Evolutionary conservation across 306 rosid species (phyloP), one percentile per base, ranked within the genome.

Genomic region (Malus fusca): DNA sequence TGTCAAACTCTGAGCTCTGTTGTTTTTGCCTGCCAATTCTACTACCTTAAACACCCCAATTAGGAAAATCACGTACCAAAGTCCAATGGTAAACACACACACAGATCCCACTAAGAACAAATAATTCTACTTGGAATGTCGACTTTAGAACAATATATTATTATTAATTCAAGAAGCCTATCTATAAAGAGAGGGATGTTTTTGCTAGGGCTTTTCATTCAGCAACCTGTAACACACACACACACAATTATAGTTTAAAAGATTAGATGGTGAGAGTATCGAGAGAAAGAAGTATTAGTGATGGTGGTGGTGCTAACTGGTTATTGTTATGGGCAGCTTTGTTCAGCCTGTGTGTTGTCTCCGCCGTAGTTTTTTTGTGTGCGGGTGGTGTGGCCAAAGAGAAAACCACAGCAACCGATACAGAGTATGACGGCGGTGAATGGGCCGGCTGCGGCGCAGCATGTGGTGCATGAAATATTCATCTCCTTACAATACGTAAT

Each of bases 371-470:
- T n/a, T 90, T 87, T 82, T 87, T 90, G 63, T 92, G 90, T 40
- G 83, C 93, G 3, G 89, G 82, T 65, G 90, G 93, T 75, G 84
- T 62, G 8, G 78, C 90, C 68, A 90, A 88, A 71, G 90, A 85
- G 53, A 87, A 82, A 67, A 61, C 59, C 59, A 80, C 87, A 11
- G 71, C 85, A 42, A 11, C 11, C 18, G 87, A 89, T 68, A 59
- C 86, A 8, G 89, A 85, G 52, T 69, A 77, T 46, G 76, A 84
- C 65, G 90, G 90, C 5, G 89, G 81, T 26, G 95, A 79, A 37
- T 90, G 94, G 14, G 91, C 90, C 0, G 90, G 63, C 25, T 90
- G 97, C 35, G 92, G 90, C 59, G 86, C 89, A 19, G 89, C 73
- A 71, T 91, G 97, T 28, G 97, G 94, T 23, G 97, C 84, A 43